Percentiles rank a stretch among this genome's conserved stretches.
phyloP scores from a whole-genome alignment of 768 basidiomycete species.

The Trametes maxima region DNA sequence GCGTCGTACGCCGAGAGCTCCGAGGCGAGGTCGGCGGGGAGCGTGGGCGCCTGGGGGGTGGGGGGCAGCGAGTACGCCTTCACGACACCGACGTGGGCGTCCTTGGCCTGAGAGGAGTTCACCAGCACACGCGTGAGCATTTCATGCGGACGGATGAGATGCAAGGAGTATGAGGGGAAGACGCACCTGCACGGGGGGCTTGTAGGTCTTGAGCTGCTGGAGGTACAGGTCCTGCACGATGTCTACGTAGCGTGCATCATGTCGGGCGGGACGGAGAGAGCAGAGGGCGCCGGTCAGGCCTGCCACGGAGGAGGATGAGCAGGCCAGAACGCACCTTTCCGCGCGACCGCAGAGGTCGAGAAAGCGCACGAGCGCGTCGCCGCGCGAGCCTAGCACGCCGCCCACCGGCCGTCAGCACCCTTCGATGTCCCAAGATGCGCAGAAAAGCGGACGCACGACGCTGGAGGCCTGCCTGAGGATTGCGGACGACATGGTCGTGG shows the following conservation, averaged over 20 bases:
- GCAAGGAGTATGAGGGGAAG: not conserved
- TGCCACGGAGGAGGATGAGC: slow-evolving; percentile 27
- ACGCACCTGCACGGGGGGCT: slow-evolving; percentile 71
- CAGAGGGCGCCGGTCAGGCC: slow-evolving; percentile 18
- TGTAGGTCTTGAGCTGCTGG: slow-evolving; percentile 88
- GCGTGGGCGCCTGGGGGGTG: slow-evolving; percentile 69
- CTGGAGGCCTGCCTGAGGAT: slow-evolving; percentile 62
- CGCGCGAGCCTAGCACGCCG: slow-evolving; percentile 48
- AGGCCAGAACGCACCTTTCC: slow-evolving; percentile 56
- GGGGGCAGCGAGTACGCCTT: slow-evolving; percentile 80
- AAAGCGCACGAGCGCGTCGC: slow-evolving; percentile 56
- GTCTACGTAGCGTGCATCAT: slow-evolving; percentile 51
- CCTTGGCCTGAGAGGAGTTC: slow-evolving; percentile 68
- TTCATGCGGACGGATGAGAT: not conserved
- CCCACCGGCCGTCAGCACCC: not conserved
- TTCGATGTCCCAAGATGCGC: slow-evolving; percentile 2
- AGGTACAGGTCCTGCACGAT: slow-evolving; percentile 92
- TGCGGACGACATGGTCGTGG: slow-evolving; percentile 58
- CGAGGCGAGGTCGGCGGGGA: slow-evolving; percentile 84
- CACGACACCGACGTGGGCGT: slow-evolving; percentile 87
- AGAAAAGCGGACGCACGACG: slow-evolving; percentile 42
- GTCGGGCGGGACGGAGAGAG: not conserved
- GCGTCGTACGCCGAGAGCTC: slow-evolving; percentile 88
- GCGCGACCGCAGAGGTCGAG: slow-evolving; percentile 58
- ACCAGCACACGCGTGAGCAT: not conserved